phyloP scores from a whole-genome alignment of 2,329 filamentous ascomycete genomes.

The Fusarium metavorans region DNA sequence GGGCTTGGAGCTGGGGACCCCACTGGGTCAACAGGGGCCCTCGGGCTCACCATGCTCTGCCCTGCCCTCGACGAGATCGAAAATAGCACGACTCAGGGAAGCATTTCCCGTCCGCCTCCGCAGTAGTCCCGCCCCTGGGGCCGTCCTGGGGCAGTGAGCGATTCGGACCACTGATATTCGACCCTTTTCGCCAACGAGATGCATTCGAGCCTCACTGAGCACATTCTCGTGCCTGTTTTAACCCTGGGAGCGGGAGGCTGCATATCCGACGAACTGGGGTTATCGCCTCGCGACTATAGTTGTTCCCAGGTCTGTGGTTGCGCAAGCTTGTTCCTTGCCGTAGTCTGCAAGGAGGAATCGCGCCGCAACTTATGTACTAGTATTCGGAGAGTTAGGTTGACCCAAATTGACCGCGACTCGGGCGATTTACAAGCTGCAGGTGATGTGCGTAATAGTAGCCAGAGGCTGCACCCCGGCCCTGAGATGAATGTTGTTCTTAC shows the following conservation, averaged over 20 bases:
- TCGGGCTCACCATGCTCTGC: constrained; percentile 1
- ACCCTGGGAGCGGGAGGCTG: constrained; percentile 35
- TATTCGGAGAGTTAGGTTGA: constrained; percentile 3
- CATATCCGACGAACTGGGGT: constrained; percentile 39
- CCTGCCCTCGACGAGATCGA: constrained; percentile 6
- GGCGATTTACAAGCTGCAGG: not conserved
- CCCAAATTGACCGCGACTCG: not conserved
- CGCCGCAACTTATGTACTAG: not conserved
- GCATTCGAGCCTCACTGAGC: constrained; percentile 7
- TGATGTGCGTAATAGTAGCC: not conserved
- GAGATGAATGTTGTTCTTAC: not conserved
- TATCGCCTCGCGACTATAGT: constrained; percentile 14
- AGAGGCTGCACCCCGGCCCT: not conserved
- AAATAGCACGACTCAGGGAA: constrained; percentile 11
- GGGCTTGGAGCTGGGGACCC: constrained; percentile 11
- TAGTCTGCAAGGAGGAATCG: constrained; percentile 27
- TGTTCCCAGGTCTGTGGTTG: constrained; percentile 33
- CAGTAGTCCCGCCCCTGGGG: not conserved
- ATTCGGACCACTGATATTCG: constrained; percentile 20
- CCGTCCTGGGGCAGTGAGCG: not conserved
- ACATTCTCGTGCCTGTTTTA: constrained; percentile 5
- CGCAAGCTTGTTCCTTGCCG: constrained; percentile 34
- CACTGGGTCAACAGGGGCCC: constrained; percentile 15
- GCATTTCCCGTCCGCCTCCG: not conserved
- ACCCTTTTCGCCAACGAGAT: not conserved